Evolutionary conservation across 176 grass and related monocot genomes (phyloP).

Genomic region (Musa acuminata): DNA sequence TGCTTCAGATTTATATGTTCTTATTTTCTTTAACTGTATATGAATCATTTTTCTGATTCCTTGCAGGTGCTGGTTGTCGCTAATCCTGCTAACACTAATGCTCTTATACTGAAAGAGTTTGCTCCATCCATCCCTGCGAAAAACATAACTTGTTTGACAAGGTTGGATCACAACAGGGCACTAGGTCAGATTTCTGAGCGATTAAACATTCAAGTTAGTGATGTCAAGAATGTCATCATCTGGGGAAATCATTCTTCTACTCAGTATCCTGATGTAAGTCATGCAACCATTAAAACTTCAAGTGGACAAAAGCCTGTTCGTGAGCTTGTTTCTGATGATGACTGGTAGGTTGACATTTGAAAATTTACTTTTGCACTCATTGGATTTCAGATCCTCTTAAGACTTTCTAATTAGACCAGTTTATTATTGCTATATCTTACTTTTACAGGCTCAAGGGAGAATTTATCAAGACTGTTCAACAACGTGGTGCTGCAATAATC

Average conservation of each 20-base stretch:
- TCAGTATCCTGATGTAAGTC: constrained; percentile 89
- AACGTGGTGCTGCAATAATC: constrained; percentile 93
- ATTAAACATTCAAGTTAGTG: constrained; percentile 67
- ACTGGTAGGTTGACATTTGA: constrained; percentile 37
- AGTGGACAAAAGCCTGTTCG: constrained; percentile 65
- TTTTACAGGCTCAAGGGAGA: constrained; percentile 52
- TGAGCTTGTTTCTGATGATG: constrained; percentile 65
- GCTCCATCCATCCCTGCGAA: constrained; percentile 91
- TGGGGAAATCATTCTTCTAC: constrained; percentile 94
- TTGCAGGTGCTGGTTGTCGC: constrained; percentile 91
- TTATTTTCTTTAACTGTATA: too few species aligned
- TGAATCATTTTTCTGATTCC: background rate
- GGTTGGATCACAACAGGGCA: constrained; percentile 92
- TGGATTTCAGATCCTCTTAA: background rate
- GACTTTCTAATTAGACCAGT: too few species aligned
- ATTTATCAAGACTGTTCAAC: constrained; percentile 81
- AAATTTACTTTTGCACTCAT: constrained; percentile 7
- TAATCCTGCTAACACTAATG: constrained; percentile 96
- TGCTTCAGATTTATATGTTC: too few species aligned
- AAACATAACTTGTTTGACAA: constrained; percentile 92
- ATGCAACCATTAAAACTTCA: constrained; percentile 64
- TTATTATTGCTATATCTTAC: background rate
- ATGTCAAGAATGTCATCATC: constrained; percentile 91
- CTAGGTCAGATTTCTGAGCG: constrained; percentile 80
- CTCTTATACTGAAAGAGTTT: constrained; percentile 94